Evolutionary conservation across 495 filamentous ascomycete species (phyloP).

Genomic region (Penicillium samsonianum): DNA sequence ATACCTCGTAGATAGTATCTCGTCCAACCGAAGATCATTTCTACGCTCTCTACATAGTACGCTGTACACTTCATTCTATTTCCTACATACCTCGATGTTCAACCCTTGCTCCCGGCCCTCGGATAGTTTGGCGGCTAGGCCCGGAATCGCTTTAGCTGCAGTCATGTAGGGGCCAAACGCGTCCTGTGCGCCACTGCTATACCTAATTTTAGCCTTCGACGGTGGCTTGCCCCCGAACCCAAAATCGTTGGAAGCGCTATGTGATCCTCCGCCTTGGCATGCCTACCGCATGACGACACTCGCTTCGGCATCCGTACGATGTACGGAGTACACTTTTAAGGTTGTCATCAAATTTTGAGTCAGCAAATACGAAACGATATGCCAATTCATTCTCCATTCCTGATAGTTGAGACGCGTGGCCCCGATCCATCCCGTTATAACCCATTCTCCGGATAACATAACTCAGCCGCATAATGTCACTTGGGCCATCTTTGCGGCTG

Average conservation of each 20-base stretch:
- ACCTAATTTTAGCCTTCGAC: background rate
- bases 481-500: too few species aligned
- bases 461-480: conserved; percentile 2
- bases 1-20: background rate
- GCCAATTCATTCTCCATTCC: background rate
- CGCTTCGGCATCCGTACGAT: too few species aligned
- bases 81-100: background rate
- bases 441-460: background rate
- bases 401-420: background rate
- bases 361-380: background rate
- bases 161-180: conserved; percentile 22
- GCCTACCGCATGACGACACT: conserved; percentile 1
- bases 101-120: background rate
- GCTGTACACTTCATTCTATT: background rate
- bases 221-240: conserved; percentile 1
- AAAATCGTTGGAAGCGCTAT: background rate
- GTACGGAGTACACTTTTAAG: too few species aligned
- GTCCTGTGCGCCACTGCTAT: conserved; percentile 17
- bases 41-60: background rate
- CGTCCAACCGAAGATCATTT: background rate
- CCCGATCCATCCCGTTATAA: background rate
- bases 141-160: background rate
- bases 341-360: background rate
- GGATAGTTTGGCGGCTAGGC: background rate
- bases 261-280: background rate